A percentile compares a stretch with the other conserved stretches of the same genome.
phyloP scores from a whole-genome alignment of 495 filamentous ascomycete genomes.

The Aspergillus panamensis region DNA sequence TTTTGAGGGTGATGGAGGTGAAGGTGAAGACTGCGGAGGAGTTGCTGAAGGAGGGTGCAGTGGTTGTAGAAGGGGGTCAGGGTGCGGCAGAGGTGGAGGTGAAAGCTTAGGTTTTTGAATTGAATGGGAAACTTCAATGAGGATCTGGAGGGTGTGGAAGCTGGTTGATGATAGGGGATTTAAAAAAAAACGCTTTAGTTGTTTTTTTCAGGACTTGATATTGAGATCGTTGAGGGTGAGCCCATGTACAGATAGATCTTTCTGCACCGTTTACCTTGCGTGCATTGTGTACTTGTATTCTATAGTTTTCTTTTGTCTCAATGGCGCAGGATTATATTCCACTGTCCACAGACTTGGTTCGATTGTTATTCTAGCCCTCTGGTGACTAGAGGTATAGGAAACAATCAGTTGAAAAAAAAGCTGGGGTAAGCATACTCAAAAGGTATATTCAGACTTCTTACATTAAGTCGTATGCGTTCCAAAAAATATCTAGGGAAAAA shows the following conservation, averaged over 20 bases:
- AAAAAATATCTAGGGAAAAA: too few species aligned
- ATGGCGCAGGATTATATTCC: neutral
- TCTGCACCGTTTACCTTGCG: slow-evolving; percentile 26
- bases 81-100: slow-evolving; percentile 25
- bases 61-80: slow-evolving; percentile 35
- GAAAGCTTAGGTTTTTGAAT: neutral
- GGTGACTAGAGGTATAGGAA: too few species aligned
- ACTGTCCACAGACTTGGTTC: neutral
- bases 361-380: neutral
- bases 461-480: too few species aligned
- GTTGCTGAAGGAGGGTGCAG: slow-evolving; percentile 44
- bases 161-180: neutral
- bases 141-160: neutral
- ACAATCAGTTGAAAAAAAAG: too few species aligned
- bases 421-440: too few species aligned
- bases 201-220: neutral
- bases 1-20: slow-evolving; percentile 78
- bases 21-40: slow-evolving; percentile 62
- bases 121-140: neutral
- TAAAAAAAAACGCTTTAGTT: neutral
- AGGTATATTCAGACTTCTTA: too few species aligned
- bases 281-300: slow-evolving; percentile 35
- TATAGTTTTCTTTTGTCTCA: slow-evolving; percentile 24
- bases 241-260: slow-evolving; percentile 40
- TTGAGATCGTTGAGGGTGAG: neutral